phyloP scores from a whole-genome alignment of 192 early-diverging fungal genomes.

The Entomortierella chlamydospora region DNA sequence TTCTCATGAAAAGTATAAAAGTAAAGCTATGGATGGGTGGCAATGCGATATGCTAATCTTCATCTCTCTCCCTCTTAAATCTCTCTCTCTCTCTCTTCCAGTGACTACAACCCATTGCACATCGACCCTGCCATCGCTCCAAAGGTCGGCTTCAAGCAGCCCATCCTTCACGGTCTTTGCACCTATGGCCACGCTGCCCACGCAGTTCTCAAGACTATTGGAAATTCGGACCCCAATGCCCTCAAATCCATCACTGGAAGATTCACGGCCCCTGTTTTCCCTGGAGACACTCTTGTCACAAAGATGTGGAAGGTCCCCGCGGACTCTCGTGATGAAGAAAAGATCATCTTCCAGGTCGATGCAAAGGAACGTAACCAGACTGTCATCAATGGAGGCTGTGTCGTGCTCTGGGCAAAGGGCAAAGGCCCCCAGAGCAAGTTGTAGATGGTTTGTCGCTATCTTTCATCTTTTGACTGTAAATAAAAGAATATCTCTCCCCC shows the following conservation, averaged over 20 bases:
- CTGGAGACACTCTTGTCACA: conserved; percentile 76
- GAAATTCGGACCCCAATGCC: conserved; percentile 58
- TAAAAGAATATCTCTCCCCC: neutral
- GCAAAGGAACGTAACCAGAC: conserved; percentile 69
- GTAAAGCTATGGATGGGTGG: too few species aligned
- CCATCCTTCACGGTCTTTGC: conserved; percentile 80
- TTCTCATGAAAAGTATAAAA: neutral
- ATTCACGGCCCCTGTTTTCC: conserved; percentile 79
- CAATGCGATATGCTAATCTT: neutral
- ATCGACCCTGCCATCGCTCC: conserved; percentile 76
- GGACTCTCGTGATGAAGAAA: conserved; percentile 55
- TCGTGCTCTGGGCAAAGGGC: conserved; percentile 46
- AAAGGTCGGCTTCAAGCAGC: conserved; percentile 73
- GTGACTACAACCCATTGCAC: conserved; percentile 84
- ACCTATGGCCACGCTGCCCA: conserved; percentile 70
- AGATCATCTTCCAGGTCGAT: conserved; percentile 67
- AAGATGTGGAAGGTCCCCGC: conserved; percentile 76
- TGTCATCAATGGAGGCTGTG: conserved; percentile 73
- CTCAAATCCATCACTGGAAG: conserved; percentile 75
- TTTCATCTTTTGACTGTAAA: neutral
- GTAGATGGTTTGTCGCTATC: conserved; percentile 1
- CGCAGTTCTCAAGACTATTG: conserved; percentile 69
- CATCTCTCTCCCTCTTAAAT: too few species aligned
- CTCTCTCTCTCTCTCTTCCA: conserved; percentile 8
- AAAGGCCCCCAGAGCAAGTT: conserved; percentile 43